These are phyloP conservation scores for Russula earlei DNA, from an alignment of 768 basidiomycete species.

Conservation along the genomic window DNA sequence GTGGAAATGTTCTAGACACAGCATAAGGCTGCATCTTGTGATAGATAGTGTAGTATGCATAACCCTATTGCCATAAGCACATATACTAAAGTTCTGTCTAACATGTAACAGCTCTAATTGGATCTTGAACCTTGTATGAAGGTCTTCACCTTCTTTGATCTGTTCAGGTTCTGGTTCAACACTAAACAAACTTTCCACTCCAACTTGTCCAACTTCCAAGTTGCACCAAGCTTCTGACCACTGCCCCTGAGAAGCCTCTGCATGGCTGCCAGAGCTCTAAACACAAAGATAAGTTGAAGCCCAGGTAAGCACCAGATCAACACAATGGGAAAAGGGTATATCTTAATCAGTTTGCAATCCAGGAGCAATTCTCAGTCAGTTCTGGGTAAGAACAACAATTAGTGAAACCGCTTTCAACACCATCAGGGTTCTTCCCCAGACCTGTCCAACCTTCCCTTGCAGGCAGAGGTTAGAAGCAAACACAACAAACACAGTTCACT, in stretches of 20 bases:
- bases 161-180: no score
- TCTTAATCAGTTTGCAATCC: neutral
- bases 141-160: no score
- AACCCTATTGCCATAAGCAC: no score
- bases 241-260: slow-evolving; percentile 24
- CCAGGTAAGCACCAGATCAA: slow-evolving; percentile 30
- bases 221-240: slow-evolving; percentile 1
- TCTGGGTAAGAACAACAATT: slow-evolving; percentile 34
- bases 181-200: slow-evolving; percentile 27
- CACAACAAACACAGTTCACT: slow-evolving; percentile 25
- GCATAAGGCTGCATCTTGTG: no score
- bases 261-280: slow-evolving; percentile 31
- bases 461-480: slow-evolving; percentile 58
- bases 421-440: slow-evolving; percentile 59
- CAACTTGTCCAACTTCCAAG: slow-evolving; percentile 9
- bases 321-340: neutral
- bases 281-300: slow-evolving; percentile 35
- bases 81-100: no score
- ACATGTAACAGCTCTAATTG: no score
- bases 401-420: slow-evolving; percentile 31
- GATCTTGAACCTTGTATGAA: no score
- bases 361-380: slow-evolving; percentile 41
- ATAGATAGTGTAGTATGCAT: no score
- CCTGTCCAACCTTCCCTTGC: slow-evolving; percentile 39
- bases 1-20: no score